phyloP scores from a whole-genome alignment of 1,284 basidiomycete genomes.

The Naganishia albida region DNA sequence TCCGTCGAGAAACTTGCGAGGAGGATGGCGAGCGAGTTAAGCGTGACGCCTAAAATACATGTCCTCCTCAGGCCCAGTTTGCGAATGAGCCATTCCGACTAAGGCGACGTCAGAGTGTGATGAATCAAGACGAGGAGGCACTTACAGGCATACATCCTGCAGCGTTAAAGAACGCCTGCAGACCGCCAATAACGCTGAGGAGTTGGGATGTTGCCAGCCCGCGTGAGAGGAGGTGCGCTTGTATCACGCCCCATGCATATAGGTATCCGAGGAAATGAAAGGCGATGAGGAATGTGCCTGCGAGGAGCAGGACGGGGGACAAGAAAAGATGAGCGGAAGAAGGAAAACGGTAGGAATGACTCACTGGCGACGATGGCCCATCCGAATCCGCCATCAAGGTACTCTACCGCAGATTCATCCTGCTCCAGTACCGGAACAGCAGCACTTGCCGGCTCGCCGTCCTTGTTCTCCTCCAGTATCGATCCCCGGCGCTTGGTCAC shows the following conservation, averaged over 20 bases:
- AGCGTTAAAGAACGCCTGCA: constrained; percentile 32
- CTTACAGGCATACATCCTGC: constrained; percentile 34
- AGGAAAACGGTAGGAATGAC: background rate
- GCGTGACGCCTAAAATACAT: constrained; percentile 10
- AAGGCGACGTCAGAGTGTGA: background rate
- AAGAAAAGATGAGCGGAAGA: too few species aligned
- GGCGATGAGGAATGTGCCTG: constrained; percentile 32
- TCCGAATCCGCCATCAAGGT: constrained; percentile 32
- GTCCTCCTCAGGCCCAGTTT: constrained; percentile 20
- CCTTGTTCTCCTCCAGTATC: too few species aligned
- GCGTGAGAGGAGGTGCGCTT: constrained; percentile 31
- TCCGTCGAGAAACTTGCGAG: constrained; percentile 30
- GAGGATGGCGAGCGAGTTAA: constrained; percentile 13
- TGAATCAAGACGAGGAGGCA: background rate
- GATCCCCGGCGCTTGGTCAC: too few species aligned
- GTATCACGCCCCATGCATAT: constrained; percentile 37
- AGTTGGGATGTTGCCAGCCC: constrained; percentile 28
- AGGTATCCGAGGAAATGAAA: constrained; percentile 35
- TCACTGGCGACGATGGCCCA: constrained; percentile 31
- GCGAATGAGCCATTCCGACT: constrained; percentile 20
- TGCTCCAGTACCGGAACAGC: too few species aligned
- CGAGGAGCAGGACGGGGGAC: background rate
- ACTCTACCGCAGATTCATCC: constrained; percentile 4
- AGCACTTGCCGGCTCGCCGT: too few species aligned
- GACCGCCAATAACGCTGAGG: constrained; percentile 33